Base-by-base conservation (phyloP, 345 rosid genomes). In the Citrus unshiu region DNA sequence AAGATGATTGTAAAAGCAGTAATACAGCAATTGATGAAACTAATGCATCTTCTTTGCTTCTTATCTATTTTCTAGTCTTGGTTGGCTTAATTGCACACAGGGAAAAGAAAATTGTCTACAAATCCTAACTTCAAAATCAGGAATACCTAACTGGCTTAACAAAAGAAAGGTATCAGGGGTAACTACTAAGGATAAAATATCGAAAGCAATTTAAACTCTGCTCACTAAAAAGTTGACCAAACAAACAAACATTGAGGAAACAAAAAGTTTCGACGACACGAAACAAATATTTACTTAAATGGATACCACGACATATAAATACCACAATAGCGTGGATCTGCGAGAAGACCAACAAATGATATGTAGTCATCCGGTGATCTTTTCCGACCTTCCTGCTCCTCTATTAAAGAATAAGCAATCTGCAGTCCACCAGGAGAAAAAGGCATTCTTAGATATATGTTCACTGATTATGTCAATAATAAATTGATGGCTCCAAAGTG, bases 261-360 rank as follows among this genome's bases (percentile, higher is more conserved):
- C 46, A 80, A 51, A 51, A 51, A 79, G 56, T 32, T 9, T 70
- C 73, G 14, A 22, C 54, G 43, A 68, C 73, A 70, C 8, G 40
- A 70, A 86, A 79, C 64, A 65, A 67, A 22, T 60, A 73, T 77
- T 29, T 64, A 83, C 70, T 62, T 72, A 78, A 84, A 81, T 61
- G 74, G 54, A 83, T 83, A 82, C 86, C 85, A 82, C 76, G 80
- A 58, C 77, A 79, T 79, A 84, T 79, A 86, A 83, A 82, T 95
- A 95, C 97, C 99, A 83, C 98, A 91, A 88, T 92, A 95, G 78
- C 94, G 89, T 86, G 97, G 95, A 89, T 95, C 99, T 40, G 98
- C 99, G 66, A 95, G 98, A 73, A 95, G 96, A 70, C 92, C 84
- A 78, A 95, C 99, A 87, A 95, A 93, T 51, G 99, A 95, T 86